Conservation (phyloP, 805 yeast species). For the Lipomyces starkeyi region DNA sequence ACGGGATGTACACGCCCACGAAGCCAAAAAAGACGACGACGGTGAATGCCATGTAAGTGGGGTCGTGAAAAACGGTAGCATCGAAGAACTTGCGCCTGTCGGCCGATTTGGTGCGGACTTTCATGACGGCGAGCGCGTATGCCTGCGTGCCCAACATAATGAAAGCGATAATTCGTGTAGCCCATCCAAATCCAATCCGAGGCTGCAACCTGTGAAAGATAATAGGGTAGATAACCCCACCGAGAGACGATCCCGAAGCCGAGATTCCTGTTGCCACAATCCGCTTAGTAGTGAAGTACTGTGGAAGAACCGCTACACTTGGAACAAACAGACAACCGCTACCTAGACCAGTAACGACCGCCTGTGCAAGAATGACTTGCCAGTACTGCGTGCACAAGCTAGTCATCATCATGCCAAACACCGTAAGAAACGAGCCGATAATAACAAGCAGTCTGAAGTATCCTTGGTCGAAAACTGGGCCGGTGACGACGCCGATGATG, state of each 20-base stretch:
- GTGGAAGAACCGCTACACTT: constrained; percentile 53
- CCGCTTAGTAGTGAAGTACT: constrained; percentile 53
- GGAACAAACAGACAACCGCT: constrained; percentile 53
- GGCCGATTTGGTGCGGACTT: constrained; percentile 38
- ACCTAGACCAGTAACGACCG: constrained; percentile 56
- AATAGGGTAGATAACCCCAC: constrained; percentile 57
- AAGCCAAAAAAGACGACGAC: constrained; percentile 42
- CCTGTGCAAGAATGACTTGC: constrained; percentile 61
- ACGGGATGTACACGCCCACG: constrained; percentile 45
- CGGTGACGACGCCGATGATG: constrained; percentile 40
- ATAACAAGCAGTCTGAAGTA: constrained; percentile 38
- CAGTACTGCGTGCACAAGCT: constrained; percentile 51
- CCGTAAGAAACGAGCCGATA: constrained; percentile 38
- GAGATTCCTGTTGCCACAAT: constrained; percentile 55
- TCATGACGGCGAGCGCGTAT: constrained; percentile 39
- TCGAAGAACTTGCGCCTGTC: constrained; percentile 20
- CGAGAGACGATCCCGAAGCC: constrained; percentile 58
- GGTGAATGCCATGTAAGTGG: constrained; percentile 39
- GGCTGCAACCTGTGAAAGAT: constrained; percentile 52
- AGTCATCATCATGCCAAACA: constrained; percentile 45
- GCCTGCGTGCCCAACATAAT: constrained; percentile 46
- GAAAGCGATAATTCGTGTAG: constrained; percentile 55
- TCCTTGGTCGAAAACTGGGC: constrained; percentile 44
- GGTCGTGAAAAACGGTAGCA: constrained; percentile 41
- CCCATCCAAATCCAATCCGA: constrained; percentile 60